Evolutionary conservation across 495 filamentous ascomycete genomes (phyloP), one percentile per base, ranked within the genome.

Genomic region (Neurospora cerealis): DNA sequence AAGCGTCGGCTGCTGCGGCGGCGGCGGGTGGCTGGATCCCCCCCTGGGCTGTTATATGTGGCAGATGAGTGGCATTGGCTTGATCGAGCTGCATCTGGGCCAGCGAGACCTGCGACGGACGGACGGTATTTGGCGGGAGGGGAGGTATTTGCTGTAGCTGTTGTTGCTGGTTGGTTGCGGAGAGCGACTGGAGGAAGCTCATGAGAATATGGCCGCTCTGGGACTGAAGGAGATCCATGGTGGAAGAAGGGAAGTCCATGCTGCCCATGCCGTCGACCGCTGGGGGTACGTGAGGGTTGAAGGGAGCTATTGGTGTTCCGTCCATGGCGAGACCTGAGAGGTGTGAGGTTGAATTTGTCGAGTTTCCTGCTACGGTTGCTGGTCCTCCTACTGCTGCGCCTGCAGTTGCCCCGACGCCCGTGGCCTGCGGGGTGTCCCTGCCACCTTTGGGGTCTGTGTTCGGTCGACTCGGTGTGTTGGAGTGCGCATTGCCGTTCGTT

Each of bases 61-160:
- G 69, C 37, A 48, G 46, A 71, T 75, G 46, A 28, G 66, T n/a
- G 15, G 38, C 24, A 37, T 66, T 66, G 24, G 54, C 54, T 34
- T 66, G 54, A 34, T 77, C 72, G 69, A 74, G 72, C 74, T 75
- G 66, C 1, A 74, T 15, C 8, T 76, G 72, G 11, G 79, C 71
- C 3, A 79, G 73, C 5, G 79, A 78, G 69, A 82, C 78, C 70
- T 81, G 79, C 2, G 79, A 75, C 0, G 81, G 81, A 28, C 71
- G 77, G 46, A 83, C 77, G 36, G 81, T 83, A 13, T 74, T 74
- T 11, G 77, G 76, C 17, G 76, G 77, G 0, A 60, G 73, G 32
- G 71, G 69, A 13, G 74, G 60, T 32, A 74, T 71, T 17, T 70
- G 75, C 42, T 74, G 73, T n/a, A 69, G 54, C 19, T 62, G 73